Base-by-base conservation (phyloP, 2,329 filamentous ascomycete species). In the Epichloe gansuensis region DNA sequence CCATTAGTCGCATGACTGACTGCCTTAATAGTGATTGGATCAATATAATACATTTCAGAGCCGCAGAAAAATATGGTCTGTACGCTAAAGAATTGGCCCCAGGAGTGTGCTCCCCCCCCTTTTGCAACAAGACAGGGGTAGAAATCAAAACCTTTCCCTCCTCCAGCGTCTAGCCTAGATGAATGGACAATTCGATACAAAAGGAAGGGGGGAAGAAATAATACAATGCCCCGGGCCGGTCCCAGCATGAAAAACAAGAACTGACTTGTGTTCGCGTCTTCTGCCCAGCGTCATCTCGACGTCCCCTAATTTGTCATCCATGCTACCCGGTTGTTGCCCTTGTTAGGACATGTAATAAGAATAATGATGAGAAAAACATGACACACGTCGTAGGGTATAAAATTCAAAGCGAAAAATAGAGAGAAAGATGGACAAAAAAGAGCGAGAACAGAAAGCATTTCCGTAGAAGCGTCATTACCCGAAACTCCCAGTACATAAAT, bases 401-500 rank as follows among this genome's bases (percentile, higher is more conserved):
- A 49, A 49, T n/a, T 21, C 23, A 21, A 11, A 43, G 21, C 12
- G 23, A 34, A 35, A 44, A 45, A 31, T 12, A n/a, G 23, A 39
- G 48, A 47, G 51, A 41, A 35, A 13, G 6, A 17, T 27, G n/a
- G 11, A 15, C 23, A 31, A 47, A 50, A 38, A 52, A 5, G 25
- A 36, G 21, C 5, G 21, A 25, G 31, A 21, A 36, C 23, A 41
- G 47, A 51, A 44, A 53, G 46, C 52, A 53, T 49, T 48, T 48
- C 47, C 54, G 50, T 47, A 44, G n/a, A 35, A 51, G 31, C 49
- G 21, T 49, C 48, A 38, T 49, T 23, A 47, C 47, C 57, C 54
- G 42, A 36, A 59, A 57, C 58, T 56, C 56, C 54, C 47, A 41
- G 50, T 38, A 21, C 17, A 23, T 46, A 25, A 9, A 47, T 25